phyloP scores from a whole-genome alignment of 805 yeast genomes.

The Candida coquimbonensis region DNA sequence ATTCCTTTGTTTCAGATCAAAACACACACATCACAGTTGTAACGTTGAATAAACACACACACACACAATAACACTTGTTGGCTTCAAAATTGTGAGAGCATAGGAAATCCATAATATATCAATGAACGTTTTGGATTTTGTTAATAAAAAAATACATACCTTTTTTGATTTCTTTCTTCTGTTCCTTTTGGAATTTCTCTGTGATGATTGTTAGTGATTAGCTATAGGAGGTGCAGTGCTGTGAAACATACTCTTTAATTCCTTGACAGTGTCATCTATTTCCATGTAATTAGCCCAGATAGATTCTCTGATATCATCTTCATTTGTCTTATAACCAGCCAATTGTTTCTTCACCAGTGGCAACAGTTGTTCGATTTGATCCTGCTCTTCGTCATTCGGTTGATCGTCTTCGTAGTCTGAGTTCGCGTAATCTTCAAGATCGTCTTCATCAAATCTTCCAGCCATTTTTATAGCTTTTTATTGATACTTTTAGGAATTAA shows the following conservation, averaged over 20 bases:
- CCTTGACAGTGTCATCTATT: constrained; percentile 42
- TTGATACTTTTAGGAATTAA: no score
- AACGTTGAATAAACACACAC: no score
- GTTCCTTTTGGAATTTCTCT: background rate
- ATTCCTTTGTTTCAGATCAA: no score
- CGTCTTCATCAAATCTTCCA: constrained; percentile 21
- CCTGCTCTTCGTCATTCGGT: constrained; percentile 33
- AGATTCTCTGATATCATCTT: constrained; percentile 46
- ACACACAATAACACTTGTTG: no score
- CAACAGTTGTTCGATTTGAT: constrained; percentile 33
- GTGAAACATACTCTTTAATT: constrained; percentile 27
- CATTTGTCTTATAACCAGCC: constrained; percentile 35
- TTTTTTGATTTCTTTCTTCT: constrained; percentile 13
- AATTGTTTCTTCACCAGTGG: constrained; percentile 36
- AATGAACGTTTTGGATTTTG: background rate
- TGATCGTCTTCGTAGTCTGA: constrained; percentile 23
- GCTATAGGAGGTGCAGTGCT: background rate
- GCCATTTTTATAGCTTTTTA: background rate
- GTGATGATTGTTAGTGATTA: background rate
- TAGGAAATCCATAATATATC: background rate
- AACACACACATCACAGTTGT: no score
- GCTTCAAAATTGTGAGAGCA: background rate
- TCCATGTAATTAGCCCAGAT: constrained; percentile 56
- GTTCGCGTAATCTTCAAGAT: constrained; percentile 25
- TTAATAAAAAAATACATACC: constrained; percentile 39